A percentile compares a stretch with the other conserved stretches of the same genome.
Conservation (phyloP, 2,329 filamentous ascomycete genomes). For the Alternaria brassicicola region DNA sequence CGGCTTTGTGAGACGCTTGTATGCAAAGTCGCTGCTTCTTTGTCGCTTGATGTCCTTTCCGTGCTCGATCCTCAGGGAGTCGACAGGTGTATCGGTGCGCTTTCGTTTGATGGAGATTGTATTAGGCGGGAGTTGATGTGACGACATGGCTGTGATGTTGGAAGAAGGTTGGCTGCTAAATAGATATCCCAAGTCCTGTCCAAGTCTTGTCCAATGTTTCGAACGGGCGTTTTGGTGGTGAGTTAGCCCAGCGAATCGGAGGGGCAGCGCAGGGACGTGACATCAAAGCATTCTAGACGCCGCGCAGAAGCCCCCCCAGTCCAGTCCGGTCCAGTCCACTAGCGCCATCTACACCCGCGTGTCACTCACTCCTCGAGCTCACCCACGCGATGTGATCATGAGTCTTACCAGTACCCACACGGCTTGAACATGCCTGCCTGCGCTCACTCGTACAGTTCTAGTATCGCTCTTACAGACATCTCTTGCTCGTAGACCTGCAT, state of each 20-base stretch:
- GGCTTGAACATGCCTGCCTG: constrained; percentile 33
- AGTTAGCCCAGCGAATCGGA: constrained; percentile 13
- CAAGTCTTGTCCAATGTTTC: neutral
- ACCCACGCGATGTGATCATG: constrained; percentile 27
- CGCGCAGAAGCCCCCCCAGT: constrained; percentile 15
- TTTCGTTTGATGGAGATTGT: constrained; percentile 59
- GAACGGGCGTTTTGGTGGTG: neutral
- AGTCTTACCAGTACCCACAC: constrained; percentile 9
- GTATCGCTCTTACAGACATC: constrained; percentile 6
- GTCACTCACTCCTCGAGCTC: constrained; percentile 7
- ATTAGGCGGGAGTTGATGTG: constrained; percentile 27
- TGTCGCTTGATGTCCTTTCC: constrained; percentile 4
- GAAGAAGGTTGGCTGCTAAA: neutral
- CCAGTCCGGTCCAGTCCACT: constrained; percentile 7
- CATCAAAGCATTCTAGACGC: constrained; percentile 13
- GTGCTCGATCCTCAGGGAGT: constrained; percentile 51
- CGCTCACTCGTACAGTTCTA: neutral
- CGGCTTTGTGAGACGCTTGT: constrained; percentile 35
- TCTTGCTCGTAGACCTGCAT: constrained; percentile 15
- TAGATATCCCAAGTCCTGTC: neutral
- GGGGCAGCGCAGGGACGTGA: constrained; percentile 21
- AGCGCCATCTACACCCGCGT: constrained; percentile 6
- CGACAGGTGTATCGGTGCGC: constrained; percentile 62
- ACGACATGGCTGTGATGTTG: neutral
- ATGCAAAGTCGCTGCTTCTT: constrained; percentile 15